Evolutionary conservation across 495 filamentous ascomycete genomes (phyloP).

Genomic region (Staphylotrichum tortipilum): DNA sequence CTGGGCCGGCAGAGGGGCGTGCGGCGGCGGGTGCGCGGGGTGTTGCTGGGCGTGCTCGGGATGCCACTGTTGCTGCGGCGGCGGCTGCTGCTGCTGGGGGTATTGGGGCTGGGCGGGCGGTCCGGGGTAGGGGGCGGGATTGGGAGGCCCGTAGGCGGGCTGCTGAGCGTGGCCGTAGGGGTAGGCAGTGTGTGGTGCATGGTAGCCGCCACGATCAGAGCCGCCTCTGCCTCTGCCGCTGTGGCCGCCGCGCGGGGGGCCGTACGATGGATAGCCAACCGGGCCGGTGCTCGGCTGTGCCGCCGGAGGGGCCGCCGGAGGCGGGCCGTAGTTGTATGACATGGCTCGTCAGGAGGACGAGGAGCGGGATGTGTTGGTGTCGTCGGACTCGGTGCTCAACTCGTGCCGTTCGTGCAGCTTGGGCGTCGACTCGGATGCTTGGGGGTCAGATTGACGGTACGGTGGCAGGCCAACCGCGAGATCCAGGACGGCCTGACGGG

Average conservation of each 20-base stretch:
- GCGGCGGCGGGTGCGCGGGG: constrained; percentile 10
- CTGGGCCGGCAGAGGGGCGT: constrained; percentile 33
- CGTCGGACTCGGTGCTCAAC: no score
- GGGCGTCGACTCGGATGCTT: background rate
- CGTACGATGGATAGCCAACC: constrained; percentile 27
- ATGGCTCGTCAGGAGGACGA: constrained; percentile 13
- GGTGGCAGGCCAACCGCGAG: no score
- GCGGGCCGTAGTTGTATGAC: constrained; percentile 47
- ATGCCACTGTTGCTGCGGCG: constrained; percentile 22
- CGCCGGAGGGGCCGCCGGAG: constrained; percentile 44
- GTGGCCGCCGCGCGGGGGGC: constrained; percentile 27
- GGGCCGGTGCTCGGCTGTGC: constrained; percentile 24
- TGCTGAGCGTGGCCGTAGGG: constrained; percentile 17
- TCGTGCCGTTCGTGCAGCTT: no score
- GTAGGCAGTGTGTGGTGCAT: constrained; percentile 17
- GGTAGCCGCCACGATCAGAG: constrained; percentile 31
- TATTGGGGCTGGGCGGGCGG: constrained; percentile 20
- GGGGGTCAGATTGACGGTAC: background rate
- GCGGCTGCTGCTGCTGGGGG: constrained; percentile 16
- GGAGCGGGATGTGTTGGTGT: no score
- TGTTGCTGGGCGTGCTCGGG: constrained; percentile 21
- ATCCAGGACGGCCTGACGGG: no score
- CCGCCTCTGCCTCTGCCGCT: constrained; percentile 27
- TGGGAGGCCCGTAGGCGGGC: constrained; percentile 19
- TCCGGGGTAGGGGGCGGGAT: constrained; percentile 13